Base-by-base conservation (phyloP, 164 flowering plant genomes). In the Chimonanthus salicifolius region DNA sequence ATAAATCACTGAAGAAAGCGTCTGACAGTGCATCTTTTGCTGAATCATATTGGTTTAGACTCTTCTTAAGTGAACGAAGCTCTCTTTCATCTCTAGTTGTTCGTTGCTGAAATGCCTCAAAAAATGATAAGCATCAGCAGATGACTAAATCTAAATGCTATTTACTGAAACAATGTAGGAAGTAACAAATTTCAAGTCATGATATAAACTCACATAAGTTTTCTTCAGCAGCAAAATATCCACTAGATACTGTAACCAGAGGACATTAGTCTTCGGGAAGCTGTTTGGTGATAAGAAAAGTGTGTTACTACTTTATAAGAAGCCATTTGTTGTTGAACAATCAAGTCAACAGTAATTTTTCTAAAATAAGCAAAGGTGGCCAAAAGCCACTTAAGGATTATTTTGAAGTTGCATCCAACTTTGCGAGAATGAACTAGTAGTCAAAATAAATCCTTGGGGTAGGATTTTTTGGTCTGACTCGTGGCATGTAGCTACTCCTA, bases 181-280 rank as follows among this genome's bases (percentile, higher is more conserved):
- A 6, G 20, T 15, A 3, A 70, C 60, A 63, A 68, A 62, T 49
- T 49, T 1, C 4, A 62, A 54, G 21, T 4, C 18, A 47, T 50
- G 33, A 74, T 69, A 51, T 64, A 45, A 16, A 93, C 99, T 96
- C 79, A 96, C 98, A 84, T 82, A 94, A 72, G 97, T 80, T 83
- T 94, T 96, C 88, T 94, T 94, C 74, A 83, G 68, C 43, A 94
- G 90, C 80, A 96, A 76, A 73, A 87, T 85, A 63, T 94, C 98
- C 51, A 94, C 92, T 86, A 92, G 78, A 80, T 94, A 96, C 65
- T 86, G 88, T 82, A 96, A 69, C 98, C 99, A 96, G 49, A 94
- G 74, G 69, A 92, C 98, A 74, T 96, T 96, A 44, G 97, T 96
- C 88, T 84, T 87, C 13, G 90, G 97, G 78, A 86, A 91, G 74